phyloP scores from a whole-genome alignment of 257 asterid genomes.

The Jacaranda mimosifolia region DNA sequence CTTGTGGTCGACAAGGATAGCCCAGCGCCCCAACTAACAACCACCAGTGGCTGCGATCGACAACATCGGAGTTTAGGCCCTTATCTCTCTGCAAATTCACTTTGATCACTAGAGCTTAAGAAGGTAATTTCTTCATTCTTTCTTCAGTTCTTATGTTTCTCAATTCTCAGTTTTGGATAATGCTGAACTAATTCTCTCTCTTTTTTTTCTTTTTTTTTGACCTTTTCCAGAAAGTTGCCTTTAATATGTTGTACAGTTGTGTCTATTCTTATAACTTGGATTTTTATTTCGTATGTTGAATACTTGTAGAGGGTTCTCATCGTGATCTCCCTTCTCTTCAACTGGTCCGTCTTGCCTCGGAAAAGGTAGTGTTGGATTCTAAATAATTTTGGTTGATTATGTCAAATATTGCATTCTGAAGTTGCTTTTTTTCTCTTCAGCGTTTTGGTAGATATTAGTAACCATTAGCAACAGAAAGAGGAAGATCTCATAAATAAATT shows the following conservation, averaged over 20 bases:
- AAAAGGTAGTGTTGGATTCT: constrained; percentile 56
- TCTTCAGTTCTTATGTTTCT: too few species aligned
- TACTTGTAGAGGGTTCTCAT: constrained; percentile 86
- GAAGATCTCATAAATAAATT: constrained; percentile 1
- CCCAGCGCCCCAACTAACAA: too few species aligned
- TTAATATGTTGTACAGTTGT: not conserved
- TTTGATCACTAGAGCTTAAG: too few species aligned
- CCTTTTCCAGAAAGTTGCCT: not conserved
- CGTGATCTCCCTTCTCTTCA: constrained; percentile 93
- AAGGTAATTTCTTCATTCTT: too few species aligned
- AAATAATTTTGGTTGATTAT: constrained; percentile 6
- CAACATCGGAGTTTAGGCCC: too few species aligned
- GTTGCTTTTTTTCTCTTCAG: not conserved
- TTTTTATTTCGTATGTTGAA: constrained; percentile 29
- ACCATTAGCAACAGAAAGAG: not conserved
- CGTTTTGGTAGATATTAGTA: not conserved
- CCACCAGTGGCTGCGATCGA: too few species aligned
- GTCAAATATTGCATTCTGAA: not conserved
- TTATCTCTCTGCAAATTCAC: too few species aligned
- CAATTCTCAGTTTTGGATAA: too few species aligned
- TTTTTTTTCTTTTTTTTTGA: not conserved
- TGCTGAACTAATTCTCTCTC: not conserved
- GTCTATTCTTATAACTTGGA: constrained; percentile 6
- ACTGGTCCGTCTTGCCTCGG: constrained; percentile 82
- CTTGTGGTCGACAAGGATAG: too few species aligned